Conservation (phyloP, 2,329 filamentous ascomycete species). For the Bipolaris oryzae region DNA sequence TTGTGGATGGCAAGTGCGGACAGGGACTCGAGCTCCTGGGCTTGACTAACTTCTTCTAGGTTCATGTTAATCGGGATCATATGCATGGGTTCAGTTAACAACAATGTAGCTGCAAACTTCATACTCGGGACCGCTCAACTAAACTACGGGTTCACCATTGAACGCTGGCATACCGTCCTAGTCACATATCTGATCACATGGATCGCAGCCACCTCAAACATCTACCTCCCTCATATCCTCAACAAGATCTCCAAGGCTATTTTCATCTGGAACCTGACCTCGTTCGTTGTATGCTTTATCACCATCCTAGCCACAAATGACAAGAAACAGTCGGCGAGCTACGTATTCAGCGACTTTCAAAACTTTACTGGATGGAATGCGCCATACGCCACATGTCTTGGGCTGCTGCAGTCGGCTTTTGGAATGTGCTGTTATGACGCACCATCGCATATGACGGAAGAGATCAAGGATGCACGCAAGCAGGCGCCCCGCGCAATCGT, state of each 20-base stretch:
- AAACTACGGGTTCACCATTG: constrained; percentile 58
- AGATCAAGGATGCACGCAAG: constrained; percentile 58
- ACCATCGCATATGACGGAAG: constrained; percentile 60
- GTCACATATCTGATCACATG: constrained; percentile 58
- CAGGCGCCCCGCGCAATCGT: constrained; percentile 57
- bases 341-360: constrained; percentile 62
- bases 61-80: constrained; percentile 50
- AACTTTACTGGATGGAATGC: constrained; percentile 60
- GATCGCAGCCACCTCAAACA: constrained; percentile 55
- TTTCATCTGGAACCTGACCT: constrained; percentile 60
- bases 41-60: constrained; percentile 1
- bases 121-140: constrained; percentile 61
- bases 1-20: constrained; percentile 49
- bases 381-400: constrained; percentile 59
- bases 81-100: constrained; percentile 62
- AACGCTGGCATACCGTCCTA: constrained; percentile 63
- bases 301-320: constrained; percentile 61
- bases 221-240: constrained; percentile 58
- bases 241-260: constrained; percentile 59
- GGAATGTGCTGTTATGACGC: constrained; percentile 62
- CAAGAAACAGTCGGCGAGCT: constrained; percentile 60
- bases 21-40: not conserved
- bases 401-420: constrained; percentile 61
- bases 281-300: constrained; percentile 60
- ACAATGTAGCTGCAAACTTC: constrained; percentile 62